Conservation (phyloP, 177 flowering plant species). For the Vitis hybrid region DNA sequence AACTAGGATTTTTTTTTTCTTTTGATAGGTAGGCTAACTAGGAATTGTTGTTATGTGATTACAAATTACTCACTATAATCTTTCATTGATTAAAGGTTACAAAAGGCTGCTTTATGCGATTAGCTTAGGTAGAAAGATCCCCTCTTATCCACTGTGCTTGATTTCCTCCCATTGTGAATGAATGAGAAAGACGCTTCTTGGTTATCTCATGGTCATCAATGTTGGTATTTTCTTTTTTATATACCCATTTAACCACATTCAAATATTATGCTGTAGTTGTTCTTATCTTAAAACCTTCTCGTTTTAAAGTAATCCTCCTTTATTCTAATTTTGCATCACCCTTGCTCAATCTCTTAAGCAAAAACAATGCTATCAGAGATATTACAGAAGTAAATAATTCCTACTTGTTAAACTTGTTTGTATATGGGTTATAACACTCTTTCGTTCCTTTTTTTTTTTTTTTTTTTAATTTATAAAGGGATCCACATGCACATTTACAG, state of each 20-base stretch:
- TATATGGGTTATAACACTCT: neutral
- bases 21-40: too few relatives aligned
- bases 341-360: neutral
- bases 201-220: neutral
- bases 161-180: too few relatives aligned
- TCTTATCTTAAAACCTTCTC: too few relatives aligned
- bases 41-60: too few relatives aligned
- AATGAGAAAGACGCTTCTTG: neutral
- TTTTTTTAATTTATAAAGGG: conserved; percentile 49
- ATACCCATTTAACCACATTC: neutral
- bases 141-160: too few relatives aligned
- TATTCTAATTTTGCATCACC: neutral
- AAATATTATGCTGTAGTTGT: neutral
- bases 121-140: too few relatives aligned
- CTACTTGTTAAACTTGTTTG: neutral
- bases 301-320: neutral
- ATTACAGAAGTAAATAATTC: neutral
- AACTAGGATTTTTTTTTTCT: too few relatives aligned
- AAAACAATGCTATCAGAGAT: neutral
- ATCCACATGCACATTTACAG: conserved; percentile 88
- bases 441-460: neutral
- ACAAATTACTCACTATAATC: too few relatives aligned
- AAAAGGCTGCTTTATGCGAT: too few relatives aligned
- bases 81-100: too few relatives aligned
- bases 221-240: neutral